Base-by-base conservation (phyloP, 2,329 filamentous ascomycete genomes). In the Teratosphaeria epicoccoides region DNA sequence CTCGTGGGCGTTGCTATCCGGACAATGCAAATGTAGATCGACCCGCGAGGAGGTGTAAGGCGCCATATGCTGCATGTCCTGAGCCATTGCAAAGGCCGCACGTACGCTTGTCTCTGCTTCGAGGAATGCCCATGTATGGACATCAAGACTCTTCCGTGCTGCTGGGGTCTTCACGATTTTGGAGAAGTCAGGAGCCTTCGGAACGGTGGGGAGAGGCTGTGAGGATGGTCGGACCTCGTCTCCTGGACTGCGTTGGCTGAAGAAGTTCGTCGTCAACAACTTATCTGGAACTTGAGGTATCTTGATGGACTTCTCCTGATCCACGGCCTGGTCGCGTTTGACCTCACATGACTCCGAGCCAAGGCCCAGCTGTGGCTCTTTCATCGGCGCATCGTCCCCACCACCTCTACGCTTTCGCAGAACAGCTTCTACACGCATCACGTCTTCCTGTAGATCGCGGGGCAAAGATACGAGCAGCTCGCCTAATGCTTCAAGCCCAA, bases 1-100 rank as follows among this genome's bases (percentile, higher is more conserved):
- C 67, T 65, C 51, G 74, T 78, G 37, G 73, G 77, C 76, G 43
- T 77, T 73, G 24, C 75, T 73, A 1, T 67, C 65, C 6, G 81
- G 79, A 55, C 81, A 83, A 52, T 81, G 76, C 33, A 67, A 50
- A 9, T 61, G 61, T 17, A 66, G 26, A 45, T 67, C 64, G 9
- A 64, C 58, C 29, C 59, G 55, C 9, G 58, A 62, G 10, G 61
- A 59, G 12, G 63, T 59, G 49, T 56, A 61, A 10, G 55, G 59
- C 7, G 56, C 56, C 1, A 49, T 20, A 14, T 52, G 54, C 9
- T 51, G 53, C 22, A 43, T 47, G 24, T 57, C 46, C 24, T 47
- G 51, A 5, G 61, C 52, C 22, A 59, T 40, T 14, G 53, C 51
- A 20, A 60, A 55, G 2, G 54, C 61, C 26, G 64, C 63, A 43